These are phyloP conservation scores for Yamadazyma oceani DNA, from an alignment of 1,139 yeast genomes.

Conservation along the genomic window DNA sequence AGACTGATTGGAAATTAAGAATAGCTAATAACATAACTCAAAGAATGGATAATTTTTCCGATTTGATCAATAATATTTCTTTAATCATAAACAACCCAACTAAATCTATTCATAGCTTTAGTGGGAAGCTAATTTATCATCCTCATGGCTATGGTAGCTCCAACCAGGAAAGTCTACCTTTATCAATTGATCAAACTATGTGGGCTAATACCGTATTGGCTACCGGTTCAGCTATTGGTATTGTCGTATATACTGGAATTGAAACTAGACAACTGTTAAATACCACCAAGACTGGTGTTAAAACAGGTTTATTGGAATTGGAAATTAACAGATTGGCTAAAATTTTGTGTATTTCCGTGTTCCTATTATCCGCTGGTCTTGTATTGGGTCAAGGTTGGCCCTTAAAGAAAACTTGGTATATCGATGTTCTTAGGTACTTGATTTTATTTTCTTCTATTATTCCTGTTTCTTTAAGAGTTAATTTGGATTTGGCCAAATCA, in stretches of 20 bases:
- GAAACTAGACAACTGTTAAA: constrained; percentile 96
- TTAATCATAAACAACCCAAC: constrained; percentile 76
- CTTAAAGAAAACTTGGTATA: constrained; percentile 66
- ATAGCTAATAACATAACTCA: constrained; percentile 78
- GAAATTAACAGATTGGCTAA: constrained; percentile 90
- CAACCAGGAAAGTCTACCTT: constrained; percentile 51
- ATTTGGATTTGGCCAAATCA: constrained; percentile 90
- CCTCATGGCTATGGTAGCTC: constrained; percentile 27
- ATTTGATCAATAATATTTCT: constrained; percentile 40
- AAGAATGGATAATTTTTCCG: constrained; percentile 38
- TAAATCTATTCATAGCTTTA: constrained; percentile 77
- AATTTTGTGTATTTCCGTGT: constrained; percentile 83
- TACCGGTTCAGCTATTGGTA: constrained; percentile 86
- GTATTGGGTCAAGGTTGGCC: constrained; percentile 82
- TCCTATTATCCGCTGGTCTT: constrained; percentile 69
- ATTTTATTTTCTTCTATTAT: constrained; percentile 93
- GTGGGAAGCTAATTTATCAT: constrained; percentile 64
- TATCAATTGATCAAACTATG: constrained; percentile 85
- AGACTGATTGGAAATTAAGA: constrained; percentile 96
- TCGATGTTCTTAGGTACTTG: constrained; percentile 85
- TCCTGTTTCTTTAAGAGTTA: constrained; percentile 93
- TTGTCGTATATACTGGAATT: constrained; percentile 83
- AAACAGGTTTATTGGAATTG: constrained; percentile 83
- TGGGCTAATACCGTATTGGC: constrained; percentile 99
- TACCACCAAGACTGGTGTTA: constrained; percentile 86